These are phyloP conservation scores for Mycena filopes DNA, from an alignment of 768 basidiomycete genomes.

Conservation along the genomic window DNA sequence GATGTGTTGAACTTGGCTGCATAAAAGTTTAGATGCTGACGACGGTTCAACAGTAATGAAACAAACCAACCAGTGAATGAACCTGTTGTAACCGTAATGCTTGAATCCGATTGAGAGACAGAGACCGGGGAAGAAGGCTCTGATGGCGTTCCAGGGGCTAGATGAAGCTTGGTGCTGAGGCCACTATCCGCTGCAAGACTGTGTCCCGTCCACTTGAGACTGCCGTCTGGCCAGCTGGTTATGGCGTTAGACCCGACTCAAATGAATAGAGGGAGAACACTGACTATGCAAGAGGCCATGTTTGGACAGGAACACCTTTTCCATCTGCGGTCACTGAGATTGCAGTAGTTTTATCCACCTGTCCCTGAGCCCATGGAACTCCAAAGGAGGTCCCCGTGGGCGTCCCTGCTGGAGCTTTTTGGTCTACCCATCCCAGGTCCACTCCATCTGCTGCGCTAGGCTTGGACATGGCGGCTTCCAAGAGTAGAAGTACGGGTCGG, in stretches of 20 bases:
- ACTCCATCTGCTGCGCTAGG: slow-evolving; percentile 38
- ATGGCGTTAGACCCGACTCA: not conserved
- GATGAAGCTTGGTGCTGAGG: slow-evolving; percentile 36
- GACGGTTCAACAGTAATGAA: not conserved
- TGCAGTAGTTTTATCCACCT: slow-evolving; percentile 49
- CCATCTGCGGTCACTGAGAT: slow-evolving; percentile 36
- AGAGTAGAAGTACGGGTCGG: not conserved
- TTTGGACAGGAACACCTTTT: slow-evolving; percentile 42
- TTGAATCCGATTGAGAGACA: slow-evolving; percentile 37
- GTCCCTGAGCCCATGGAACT: slow-evolving; percentile 49
- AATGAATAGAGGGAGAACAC: slow-evolving; percentile 14
- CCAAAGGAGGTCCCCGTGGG: slow-evolving; percentile 51
- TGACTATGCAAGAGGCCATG: slow-evolving; percentile 52
- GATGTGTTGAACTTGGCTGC: slow-evolving; percentile 46
- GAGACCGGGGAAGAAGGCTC: slow-evolving; percentile 46
- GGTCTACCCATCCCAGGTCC: slow-evolving; percentile 47
- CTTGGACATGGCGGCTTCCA: slow-evolving; percentile 19
- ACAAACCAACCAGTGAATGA: slow-evolving; percentile 47
- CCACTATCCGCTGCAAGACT: slow-evolving; percentile 43
- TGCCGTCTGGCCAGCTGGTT: slow-evolving; percentile 52
- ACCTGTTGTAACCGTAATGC: slow-evolving; percentile 47
- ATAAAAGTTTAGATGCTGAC: not conserved
- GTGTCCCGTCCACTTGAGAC: slow-evolving; percentile 53
- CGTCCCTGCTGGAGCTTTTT: slow-evolving; percentile 38
- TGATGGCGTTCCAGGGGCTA: slow-evolving; percentile 45